Conservation (phyloP, 163 green algal species). For the Scenedesmus sp. region DNA sequence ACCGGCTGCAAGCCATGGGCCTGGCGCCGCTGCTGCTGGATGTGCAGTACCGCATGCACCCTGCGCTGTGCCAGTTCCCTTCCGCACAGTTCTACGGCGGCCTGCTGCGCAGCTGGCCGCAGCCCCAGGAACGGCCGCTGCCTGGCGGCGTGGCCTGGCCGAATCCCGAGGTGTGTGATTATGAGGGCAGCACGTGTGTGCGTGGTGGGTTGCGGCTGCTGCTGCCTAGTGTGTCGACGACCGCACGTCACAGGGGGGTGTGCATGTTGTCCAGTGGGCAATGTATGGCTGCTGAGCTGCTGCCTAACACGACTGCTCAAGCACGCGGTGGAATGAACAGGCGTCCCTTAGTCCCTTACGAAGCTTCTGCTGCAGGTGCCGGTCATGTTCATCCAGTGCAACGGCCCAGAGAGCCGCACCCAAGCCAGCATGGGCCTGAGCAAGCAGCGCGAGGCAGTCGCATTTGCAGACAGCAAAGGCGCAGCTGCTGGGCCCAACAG, state of each 20-base stretch:
- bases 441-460: background rate
- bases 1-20: constrained; percentile 76
- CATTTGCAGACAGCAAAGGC: background rate
- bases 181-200: too few species aligned
- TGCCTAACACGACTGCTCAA: background rate
- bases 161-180: constrained; percentile 60
- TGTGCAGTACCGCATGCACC: constrained; percentile 93
- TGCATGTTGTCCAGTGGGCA: too few species aligned
- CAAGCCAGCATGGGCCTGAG: constrained; percentile 33
- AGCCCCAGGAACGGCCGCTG: constrained; percentile 60
- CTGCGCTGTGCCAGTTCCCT: constrained; percentile 83
- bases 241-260: too few species aligned
- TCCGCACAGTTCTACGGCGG: constrained; percentile 66
- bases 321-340: too few species aligned
- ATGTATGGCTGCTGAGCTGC: background rate
- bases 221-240: background rate
- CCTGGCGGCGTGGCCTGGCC: constrained; percentile 62
- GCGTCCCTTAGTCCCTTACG: background rate
- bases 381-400: constrained; percentile 43
- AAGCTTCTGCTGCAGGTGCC: constrained; percentile 33
- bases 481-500: background rate
- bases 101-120: constrained; percentile 72
- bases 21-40: constrained; percentile 66
- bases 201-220: background rate
- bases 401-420: constrained; percentile 49